Conservation (phyloP, 768 basidiomycete species). For the Russula sp. region DNA sequence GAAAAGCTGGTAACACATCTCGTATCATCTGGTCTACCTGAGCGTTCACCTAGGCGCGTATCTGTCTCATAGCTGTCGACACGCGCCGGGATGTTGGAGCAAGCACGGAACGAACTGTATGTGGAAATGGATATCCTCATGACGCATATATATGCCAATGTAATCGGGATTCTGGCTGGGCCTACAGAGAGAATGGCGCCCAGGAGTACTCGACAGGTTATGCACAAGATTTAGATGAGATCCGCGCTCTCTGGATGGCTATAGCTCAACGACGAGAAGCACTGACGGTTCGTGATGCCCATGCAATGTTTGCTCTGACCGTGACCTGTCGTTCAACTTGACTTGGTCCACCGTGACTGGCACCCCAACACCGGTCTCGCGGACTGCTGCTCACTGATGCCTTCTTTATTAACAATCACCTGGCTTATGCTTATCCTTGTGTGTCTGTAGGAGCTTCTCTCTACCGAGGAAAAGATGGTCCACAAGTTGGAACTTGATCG, state of each 20-base stretch:
- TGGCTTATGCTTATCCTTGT: background rate
- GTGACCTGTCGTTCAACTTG: background rate
- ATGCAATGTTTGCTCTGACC: background rate
- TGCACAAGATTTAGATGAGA: constrained; percentile 16
- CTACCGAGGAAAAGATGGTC: constrained; percentile 6
- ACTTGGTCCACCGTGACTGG: background rate
- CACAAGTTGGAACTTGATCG: constrained; percentile 15
- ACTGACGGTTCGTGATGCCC: constrained; percentile 12
- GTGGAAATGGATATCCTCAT: background rate
- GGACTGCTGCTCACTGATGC: background rate
- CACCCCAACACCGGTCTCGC: background rate
- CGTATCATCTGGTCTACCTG: background rate
- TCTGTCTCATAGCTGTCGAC: constrained; percentile 10
- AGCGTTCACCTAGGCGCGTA: background rate
- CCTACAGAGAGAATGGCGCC: background rate
- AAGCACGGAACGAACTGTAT: constrained; percentile 18
- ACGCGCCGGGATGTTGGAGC: constrained; percentile 2
- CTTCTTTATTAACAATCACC: background rate
- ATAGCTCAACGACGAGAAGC: constrained; percentile 10
- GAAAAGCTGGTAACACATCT: constrained; percentile 12
- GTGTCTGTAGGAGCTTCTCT: constrained; percentile 8
- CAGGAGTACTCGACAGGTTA: constrained; percentile 8
- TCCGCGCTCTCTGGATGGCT: constrained; percentile 14
- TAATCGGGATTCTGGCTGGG: background rate
- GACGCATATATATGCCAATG: constrained; percentile 9